phyloP scores from a whole-genome alignment of 1,284 basidiomycete species.

The Rhizopogon parksii region DNA sequence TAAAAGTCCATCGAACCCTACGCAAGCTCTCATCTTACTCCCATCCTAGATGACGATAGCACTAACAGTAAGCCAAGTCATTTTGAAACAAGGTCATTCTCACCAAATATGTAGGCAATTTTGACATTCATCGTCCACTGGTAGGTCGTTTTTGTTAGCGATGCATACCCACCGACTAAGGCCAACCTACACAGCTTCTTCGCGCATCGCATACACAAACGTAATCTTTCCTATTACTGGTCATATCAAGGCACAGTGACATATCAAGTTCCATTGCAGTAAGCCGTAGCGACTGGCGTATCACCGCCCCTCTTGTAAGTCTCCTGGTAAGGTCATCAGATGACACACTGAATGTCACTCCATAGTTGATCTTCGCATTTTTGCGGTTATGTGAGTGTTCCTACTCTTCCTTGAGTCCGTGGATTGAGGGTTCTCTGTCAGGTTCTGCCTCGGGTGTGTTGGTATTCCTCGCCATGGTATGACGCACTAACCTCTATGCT shows the following conservation, averaged over 20 bases:
- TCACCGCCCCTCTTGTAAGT: constrained; percentile 21
- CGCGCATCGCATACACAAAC: constrained; percentile 25
- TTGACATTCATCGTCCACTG: constrained; percentile 30
- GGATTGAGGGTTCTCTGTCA: constrained; percentile 1
- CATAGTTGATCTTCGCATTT: constrained; percentile 24
- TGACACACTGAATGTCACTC: constrained; percentile 1
- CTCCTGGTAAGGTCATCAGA: not conserved
- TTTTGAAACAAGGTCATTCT: constrained; percentile 30
- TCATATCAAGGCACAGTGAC: not conserved
- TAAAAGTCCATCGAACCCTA: constrained; percentile 3
- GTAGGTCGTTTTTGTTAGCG: constrained; percentile 17
- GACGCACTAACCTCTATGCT: not conserved
- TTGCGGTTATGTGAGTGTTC: constrained; percentile 30
- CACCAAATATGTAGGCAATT: constrained; percentile 34
- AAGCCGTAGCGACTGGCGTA: constrained; percentile 20
- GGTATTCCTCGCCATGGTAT: not conserved
- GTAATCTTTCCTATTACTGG: constrained; percentile 10
- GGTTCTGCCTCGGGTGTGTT: constrained; percentile 24
- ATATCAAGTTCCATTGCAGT: constrained; percentile 14
- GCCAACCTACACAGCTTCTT: constrained; percentile 21
- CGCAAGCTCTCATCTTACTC: not conserved
- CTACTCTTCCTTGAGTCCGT: constrained; percentile 21
- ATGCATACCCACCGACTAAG: not conserved
- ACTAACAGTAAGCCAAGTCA: constrained; percentile 31
- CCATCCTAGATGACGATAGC: constrained; percentile 37